Conservation (phyloP, 768 basidiomycete genomes). For the Dictyophora rubrovolvata region DNA sequence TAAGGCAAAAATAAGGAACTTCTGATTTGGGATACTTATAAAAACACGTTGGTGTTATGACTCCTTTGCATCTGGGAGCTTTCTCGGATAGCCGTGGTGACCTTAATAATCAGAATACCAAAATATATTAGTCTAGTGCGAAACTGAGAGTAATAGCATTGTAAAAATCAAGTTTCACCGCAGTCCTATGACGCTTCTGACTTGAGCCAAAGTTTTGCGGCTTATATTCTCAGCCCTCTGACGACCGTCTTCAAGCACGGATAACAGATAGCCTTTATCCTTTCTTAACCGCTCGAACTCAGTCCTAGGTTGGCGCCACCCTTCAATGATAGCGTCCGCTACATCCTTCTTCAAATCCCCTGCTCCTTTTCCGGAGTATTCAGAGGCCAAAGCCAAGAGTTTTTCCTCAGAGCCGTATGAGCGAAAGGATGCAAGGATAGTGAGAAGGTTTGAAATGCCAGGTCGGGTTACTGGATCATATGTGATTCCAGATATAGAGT, state of each 20-base stretch:
- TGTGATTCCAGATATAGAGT: conserved; percentile 62
- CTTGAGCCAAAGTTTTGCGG: conserved; percentile 50
- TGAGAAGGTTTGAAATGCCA: conserved; percentile 72
- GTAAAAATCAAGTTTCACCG: conserved; percentile 10
- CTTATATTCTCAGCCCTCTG: conserved; percentile 54
- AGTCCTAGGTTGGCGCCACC: conserved; percentile 53
- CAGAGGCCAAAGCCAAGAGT: conserved; percentile 33
- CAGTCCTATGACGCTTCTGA: conserved; percentile 59
- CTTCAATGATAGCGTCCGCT: conserved; percentile 57
- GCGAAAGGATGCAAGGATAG: conserved; percentile 60
- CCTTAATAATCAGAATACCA: too few relatives aligned
- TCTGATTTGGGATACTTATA: too few relatives aligned
- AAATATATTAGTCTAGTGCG: too few relatives aligned
- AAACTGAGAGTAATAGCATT: too few relatives aligned
- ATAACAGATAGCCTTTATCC: conserved; percentile 49
- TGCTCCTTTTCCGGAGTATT: conserved; percentile 48
- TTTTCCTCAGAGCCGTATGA: conserved; percentile 33
- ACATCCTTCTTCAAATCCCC: conserved; percentile 67
- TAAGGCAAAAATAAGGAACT: too few relatives aligned
- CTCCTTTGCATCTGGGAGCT: too few relatives aligned
- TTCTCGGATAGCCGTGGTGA: too few relatives aligned
- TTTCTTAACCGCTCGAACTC: conserved; percentile 56
- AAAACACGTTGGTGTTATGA: too few relatives aligned
- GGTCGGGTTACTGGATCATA: conserved; percentile 77
- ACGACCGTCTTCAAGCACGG: conserved; percentile 57